Evolutionary conservation across 116 monocot species (phyloP), one percentile per base, ranked within the genome.

Genomic region (Dioscorea cayenensis): DNA sequence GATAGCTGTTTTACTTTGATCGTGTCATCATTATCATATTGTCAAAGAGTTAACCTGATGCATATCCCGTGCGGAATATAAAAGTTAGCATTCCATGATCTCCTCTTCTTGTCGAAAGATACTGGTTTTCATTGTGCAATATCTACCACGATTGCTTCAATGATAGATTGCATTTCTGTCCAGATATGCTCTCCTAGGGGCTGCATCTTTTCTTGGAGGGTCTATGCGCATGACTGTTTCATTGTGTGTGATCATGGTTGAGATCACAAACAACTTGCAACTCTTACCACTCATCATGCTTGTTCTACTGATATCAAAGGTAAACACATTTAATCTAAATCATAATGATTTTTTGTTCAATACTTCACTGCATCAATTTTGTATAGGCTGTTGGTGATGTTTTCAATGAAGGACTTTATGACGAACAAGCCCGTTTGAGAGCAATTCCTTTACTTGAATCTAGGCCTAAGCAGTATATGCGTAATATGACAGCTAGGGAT

Each of bases 181-280:
- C 78, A 96, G 97, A 77, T 97, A 99, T 87, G 99, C 99, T 66
- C 79, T 99, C 14, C 99, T 99, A 72, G 99, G 99, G 80, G 99
- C 99, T 84, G 99, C 99, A 66, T 94, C 99, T 68, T 99, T 99
- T 84, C 91, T 99, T 75, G 99, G 99, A 67, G 99, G 99, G 75
- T 99, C 99, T 67, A 99, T 99, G 94, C 76, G 99, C 80, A 99
- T 99, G 99, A 99, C 99, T 13, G 99, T 99, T 78, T 99, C 99
- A 63, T 85, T 99, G 49, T 99, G 99, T 84, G 94, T 99, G 28
- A 99, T 99, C 66, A 99, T 99, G 99, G 99, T 99, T 70, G 99
- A 99, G 72, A 99, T 99, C 68, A 99, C 99, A 72, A 99, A 99
- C 73, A 99, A 99, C 72, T 81, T 99, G 82, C 81, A 94, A 60